Evolutionary conservation across 148 eudicot species (phyloP).

Genomic region (Camellia granthamiana): DNA sequence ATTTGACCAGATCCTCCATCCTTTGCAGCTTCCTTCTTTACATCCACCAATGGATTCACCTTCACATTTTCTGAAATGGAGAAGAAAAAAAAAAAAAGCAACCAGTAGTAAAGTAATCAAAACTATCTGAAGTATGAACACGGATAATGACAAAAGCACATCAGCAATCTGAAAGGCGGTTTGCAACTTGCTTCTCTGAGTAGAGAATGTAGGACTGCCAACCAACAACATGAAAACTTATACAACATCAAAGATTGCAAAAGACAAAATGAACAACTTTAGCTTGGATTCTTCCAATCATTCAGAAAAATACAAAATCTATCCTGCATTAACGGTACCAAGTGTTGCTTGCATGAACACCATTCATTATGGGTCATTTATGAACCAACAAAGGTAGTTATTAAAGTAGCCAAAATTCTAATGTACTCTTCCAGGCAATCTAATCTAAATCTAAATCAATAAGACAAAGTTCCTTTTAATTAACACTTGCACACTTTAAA

Average conservation of each 20-base stretch:
- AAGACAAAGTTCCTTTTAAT: background rate
- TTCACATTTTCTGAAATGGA: conserved; percentile 36
- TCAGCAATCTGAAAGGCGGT: background rate
- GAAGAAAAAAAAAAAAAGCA: background rate
- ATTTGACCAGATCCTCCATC: conserved; percentile 53
- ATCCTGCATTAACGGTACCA: background rate
- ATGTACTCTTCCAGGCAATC: background rate
- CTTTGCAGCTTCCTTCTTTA: conserved; percentile 36
- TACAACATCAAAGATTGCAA: background rate
- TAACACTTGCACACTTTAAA: background rate
- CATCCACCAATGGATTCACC: conserved; percentile 26
- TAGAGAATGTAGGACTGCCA: background rate
- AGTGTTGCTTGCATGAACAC: background rate
- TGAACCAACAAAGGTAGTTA: background rate
- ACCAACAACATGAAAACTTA: background rate
- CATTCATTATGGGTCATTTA: background rate
- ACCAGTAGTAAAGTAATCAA: background rate
- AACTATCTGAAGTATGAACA: background rate
- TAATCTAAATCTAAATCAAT: background rate
- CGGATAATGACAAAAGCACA: background rate
- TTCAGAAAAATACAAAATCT: background rate
- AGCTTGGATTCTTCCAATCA: background rate
- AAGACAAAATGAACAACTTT: background rate
- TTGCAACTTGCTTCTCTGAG: background rate
- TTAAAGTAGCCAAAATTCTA: background rate